phyloP scores from a whole-genome alignment of 2,329 filamentous ascomycete species.

The Keithomyces neogunnii region DNA sequence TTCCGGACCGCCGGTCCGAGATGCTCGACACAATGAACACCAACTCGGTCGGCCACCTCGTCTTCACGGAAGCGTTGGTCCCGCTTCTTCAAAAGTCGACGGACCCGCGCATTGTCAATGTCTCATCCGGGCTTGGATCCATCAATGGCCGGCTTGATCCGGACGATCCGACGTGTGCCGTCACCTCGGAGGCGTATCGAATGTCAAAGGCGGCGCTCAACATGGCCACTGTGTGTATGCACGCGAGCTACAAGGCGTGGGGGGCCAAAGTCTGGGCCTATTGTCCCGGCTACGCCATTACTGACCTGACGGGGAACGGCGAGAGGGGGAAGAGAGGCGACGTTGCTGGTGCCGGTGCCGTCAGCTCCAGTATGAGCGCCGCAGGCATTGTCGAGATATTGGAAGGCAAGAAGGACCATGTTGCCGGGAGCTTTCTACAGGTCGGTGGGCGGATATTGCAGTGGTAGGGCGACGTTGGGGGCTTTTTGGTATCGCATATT shows the following conservation, averaged over 20 bases:
- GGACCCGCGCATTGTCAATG: conserved; percentile 22
- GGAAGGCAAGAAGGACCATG: conserved; percentile 7
- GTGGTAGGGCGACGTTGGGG: background rate
- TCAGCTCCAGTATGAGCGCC: conserved; percentile 1
- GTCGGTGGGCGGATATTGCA: background rate
- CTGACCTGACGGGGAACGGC: conserved; percentile 18
- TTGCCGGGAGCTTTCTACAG: conserved; percentile 8
- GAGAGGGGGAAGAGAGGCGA: conserved; percentile 3
- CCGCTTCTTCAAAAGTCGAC: conserved; percentile 21
- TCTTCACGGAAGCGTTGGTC: conserved; percentile 21
- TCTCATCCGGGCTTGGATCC: conserved; percentile 25
- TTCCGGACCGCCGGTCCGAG: conserved; percentile 16
- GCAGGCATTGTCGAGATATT: conserved; percentile 7
- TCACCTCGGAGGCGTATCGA: conserved; percentile 16
- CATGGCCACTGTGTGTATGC: conserved; percentile 24
- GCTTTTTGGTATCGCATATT: background rate
- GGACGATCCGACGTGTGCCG: background rate
- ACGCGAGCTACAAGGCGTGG: conserved; percentile 18
- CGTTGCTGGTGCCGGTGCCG: background rate
- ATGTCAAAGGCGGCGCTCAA: conserved; percentile 29
- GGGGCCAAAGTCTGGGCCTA: conserved; percentile 22
- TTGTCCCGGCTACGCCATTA: conserved; percentile 24
- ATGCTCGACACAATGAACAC: conserved; percentile 33
- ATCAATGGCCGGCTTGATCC: conserved; percentile 14
- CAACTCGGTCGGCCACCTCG: conserved; percentile 21